phyloP scores from a whole-genome alignment of 148 eudicot species.

The Rhododendron molle region DNA sequence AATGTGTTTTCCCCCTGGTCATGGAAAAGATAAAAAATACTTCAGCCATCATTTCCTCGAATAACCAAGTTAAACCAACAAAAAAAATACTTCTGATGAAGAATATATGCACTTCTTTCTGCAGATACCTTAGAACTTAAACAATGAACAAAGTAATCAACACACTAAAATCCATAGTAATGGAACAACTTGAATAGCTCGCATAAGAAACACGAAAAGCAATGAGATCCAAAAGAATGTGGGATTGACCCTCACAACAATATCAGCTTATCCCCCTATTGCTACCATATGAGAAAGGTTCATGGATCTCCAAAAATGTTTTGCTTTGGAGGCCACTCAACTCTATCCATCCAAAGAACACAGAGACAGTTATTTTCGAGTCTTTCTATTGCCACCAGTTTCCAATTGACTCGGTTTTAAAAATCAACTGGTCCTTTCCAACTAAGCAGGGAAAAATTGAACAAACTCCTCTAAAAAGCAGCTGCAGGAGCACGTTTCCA shows the following conservation, averaged over 20 bases:
- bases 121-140: neutral
- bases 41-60: constrained; percentile 5
- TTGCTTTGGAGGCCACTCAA: neutral
- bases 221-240: neutral
- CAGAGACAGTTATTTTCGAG: neutral
- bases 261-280: neutral
- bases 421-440: neutral
- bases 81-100: neutral
- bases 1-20: constrained; percentile 77
- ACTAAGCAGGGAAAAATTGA: neutral
- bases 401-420: neutral
- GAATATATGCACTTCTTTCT: neutral
- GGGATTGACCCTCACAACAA: neutral
- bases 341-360: neutral
- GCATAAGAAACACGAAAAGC: neutral
- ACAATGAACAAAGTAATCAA: neutral
- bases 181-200: neutral
- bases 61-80: neutral
- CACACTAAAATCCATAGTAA: neutral
- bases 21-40: constrained; percentile 5
- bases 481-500: neutral
- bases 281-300: neutral
- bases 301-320: neutral
- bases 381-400: neutral
- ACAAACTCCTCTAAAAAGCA: neutral